These are phyloP conservation scores for Phytophthora hibernalis DNA, from an alignment of 352 stramenopile genomes.

Conservation along the genomic window DNA sequence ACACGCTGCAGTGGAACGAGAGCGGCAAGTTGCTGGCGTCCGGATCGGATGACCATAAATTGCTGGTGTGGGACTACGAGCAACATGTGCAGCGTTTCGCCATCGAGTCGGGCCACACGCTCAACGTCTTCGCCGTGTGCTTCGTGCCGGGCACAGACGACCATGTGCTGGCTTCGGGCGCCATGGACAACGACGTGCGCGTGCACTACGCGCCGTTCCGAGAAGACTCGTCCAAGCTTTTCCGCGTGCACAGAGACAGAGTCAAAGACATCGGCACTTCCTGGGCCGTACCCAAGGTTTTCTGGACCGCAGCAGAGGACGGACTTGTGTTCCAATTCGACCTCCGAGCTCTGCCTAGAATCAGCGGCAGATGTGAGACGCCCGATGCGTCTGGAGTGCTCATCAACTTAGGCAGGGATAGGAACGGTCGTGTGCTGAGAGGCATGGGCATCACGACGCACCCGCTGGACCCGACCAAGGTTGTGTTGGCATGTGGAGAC, in stretches of 20 bases:
- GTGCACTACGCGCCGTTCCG: constrained; percentile 88
- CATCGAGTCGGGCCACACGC: constrained; percentile 77
- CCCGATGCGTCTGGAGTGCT: constrained; percentile 58
- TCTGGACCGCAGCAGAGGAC: constrained; percentile 90
- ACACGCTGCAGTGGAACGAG: constrained; percentile 87
- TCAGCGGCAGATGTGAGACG: constrained; percentile 39
- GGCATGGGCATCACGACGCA: constrained; percentile 82
- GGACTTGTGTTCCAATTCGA: constrained; percentile 88
- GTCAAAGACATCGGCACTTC: constrained; percentile 87
- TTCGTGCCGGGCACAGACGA: constrained; percentile 86
- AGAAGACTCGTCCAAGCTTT: constrained; percentile 64
- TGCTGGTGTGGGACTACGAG: constrained; percentile 86
- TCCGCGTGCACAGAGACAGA: constrained; percentile 71
- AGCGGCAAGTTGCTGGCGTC: constrained; percentile 71
- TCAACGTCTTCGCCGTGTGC: constrained; percentile 91
- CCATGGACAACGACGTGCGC: constrained; percentile 87
- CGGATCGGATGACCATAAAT: constrained; percentile 83
- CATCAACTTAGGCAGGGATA: constrained; percentile 69
- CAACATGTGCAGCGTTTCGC: constrained; percentile 51
- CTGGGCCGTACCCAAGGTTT: constrained; percentile 71
- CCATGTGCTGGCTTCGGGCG: constrained; percentile 78
- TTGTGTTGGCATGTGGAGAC: constrained; percentile 78
- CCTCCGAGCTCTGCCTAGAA: constrained; percentile 59
- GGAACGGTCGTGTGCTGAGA: constrained; percentile 50
- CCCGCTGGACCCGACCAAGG: constrained; percentile 75